Conservation (phyloP, 2,329 filamentous ascomycete species). For the Diaporthe longicolla region DNA sequence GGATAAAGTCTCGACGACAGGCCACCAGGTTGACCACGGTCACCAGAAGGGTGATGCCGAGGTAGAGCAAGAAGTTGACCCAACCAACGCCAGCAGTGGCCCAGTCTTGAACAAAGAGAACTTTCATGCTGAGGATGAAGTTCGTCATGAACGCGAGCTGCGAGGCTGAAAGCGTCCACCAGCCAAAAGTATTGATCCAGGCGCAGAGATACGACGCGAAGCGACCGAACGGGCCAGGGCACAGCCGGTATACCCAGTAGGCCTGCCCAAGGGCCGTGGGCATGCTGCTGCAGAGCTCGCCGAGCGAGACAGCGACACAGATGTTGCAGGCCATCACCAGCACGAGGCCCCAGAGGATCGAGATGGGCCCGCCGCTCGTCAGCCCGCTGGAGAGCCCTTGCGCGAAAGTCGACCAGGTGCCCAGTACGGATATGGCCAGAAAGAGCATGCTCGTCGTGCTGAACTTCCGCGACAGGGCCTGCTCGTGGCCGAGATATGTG, state of each 20-base stretch:
- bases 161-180: slow-evolving; percentile 20
- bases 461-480: slow-evolving; percentile 21
- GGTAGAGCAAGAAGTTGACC: slow-evolving; percentile 22
- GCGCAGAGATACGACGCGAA: slow-evolving; percentile 7
- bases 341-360: slow-evolving; percentile 15
- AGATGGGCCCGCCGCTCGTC: slow-evolving; percentile 22
- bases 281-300: slow-evolving; percentile 27
- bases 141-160: slow-evolving; percentile 14
- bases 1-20: slow-evolving; percentile 8
- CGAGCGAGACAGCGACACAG: slow-evolving; percentile 12
- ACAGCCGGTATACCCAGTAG: slow-evolving; percentile 17
- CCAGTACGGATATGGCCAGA: slow-evolving; percentile 7
- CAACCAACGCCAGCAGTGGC: background rate
- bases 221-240: background rate
- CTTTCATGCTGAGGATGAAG: slow-evolving; percentile 23
- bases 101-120: slow-evolving; percentile 17
- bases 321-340: slow-evolving; percentile 14
- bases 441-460: slow-evolving; percentile 20
- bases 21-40: slow-evolving; percentile 2
- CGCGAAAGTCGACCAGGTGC: slow-evolving; percentile 1
- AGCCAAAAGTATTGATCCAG: slow-evolving; percentile 15
- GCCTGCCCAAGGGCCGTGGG: slow-evolving; percentile 14
- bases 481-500: slow-evolving; percentile 23
- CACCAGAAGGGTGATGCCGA: background rate
- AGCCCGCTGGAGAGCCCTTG: slow-evolving; percentile 18